Base-by-base conservation (phyloP, 805 yeast genomes). In the Candida methanosorbosa region DNA sequence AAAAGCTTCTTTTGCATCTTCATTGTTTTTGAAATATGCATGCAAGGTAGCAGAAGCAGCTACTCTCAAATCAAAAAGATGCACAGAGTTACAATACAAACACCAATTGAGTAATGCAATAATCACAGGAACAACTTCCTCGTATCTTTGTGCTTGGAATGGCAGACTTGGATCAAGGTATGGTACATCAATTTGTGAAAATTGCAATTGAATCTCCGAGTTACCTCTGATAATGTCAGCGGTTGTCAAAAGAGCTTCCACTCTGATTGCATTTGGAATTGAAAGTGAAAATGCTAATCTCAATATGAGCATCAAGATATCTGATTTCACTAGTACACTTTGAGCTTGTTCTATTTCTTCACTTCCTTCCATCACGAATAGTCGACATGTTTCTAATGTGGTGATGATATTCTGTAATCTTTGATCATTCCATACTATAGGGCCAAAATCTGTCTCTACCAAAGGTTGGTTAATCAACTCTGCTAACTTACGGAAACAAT, bases 121-220 rank as follows among this genome's bases (percentile, higher is more conserved):
- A 0, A 81, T 66, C 0, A 84, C 94, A 0, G 97, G 90, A 2
- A 85, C 57, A 1, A 71, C 33, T 2, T 45, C 50, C 12, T 52
- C 61, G 36, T 48, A 52, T 36, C 43, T 52, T 38, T 57, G 63
- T 7, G 54, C 54, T 9, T 47, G 14, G 3, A 38, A 18, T 9
- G 63, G 63, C 29, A 58, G 41, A 34, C 53, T 46, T 9, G 95
- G 86, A 49, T 86, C 97, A 36, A 88, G 66, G 50, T 80, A 85
- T 0, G 98, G 98, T 7, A 92, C 96, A 55, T 92, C 97, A 12
- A 90, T 78, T 36, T 76, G 77, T 2, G 86, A 68, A 46, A 90
- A 81, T 38, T 75, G 75, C 12, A 62, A 59, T 55, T 92, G 98
- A 23, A 82, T 69, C 2, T 64, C 71, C 3, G 66, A 56, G 52